Percentiles rank a stretch among this genome's conserved stretches.
Conservation (phyloP, 1,284 basidiomycete species). For the Pseudozyma pruni region DNA sequence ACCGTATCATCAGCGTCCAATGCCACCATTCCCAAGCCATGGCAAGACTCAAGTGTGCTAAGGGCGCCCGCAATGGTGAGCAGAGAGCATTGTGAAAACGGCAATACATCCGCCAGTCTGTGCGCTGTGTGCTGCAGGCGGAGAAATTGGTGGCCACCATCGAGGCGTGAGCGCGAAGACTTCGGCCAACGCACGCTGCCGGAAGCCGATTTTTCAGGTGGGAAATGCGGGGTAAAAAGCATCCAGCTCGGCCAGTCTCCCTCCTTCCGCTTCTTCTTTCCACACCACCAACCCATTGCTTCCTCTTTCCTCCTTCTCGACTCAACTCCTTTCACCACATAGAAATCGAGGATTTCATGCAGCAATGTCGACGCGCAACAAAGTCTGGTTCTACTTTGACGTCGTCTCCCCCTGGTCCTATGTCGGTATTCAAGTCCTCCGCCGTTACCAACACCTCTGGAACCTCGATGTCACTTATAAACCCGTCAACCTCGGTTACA, state of each 20-base stretch:
- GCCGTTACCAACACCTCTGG: constrained; percentile 57
- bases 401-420: constrained; percentile 64
- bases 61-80: too few species aligned
- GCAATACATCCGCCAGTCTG: too few species aligned
- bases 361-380: constrained; percentile 33
- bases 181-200: neutral
- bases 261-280: neutral
- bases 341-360: too few species aligned
- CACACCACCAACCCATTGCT: neutral
- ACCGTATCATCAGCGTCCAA: too few species aligned
- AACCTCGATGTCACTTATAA: constrained; percentile 52
- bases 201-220: neutral
- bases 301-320: too few species aligned
- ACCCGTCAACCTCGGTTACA: constrained; percentile 59
- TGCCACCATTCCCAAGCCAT: too few species aligned
- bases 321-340: too few species aligned
- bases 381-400: constrained; percentile 60
- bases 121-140: neutral
- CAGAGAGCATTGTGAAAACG: neutral
- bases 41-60: too few species aligned
- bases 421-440: constrained; percentile 54
- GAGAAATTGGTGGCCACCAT: constrained; percentile 6
- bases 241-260: neutral
- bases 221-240: constrained; percentile 19
- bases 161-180: too few species aligned